Evolutionary conservation across 2,329 filamentous ascomycete genomes (phyloP).

Genomic region (Sarocladium strictum): DNA sequence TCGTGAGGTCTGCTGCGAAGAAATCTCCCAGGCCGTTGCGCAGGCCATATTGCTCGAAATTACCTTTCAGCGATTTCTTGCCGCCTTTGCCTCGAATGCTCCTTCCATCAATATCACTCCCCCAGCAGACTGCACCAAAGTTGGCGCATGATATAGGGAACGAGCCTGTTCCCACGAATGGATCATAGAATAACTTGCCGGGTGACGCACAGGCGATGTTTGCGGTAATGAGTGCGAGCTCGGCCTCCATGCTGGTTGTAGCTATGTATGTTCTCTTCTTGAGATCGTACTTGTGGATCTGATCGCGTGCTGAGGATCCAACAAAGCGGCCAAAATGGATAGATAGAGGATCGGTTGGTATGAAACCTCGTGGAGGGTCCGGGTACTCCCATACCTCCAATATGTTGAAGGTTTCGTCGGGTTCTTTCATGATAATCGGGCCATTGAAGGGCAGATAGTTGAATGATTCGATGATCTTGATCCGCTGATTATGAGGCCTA

Average conservation of each 20-base stretch:
- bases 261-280: slow-evolving; percentile 93
- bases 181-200: slow-evolving; percentile 86
- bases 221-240: slow-evolving; percentile 83
- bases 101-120: slow-evolving; percentile 89
- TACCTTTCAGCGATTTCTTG: slow-evolving; percentile 50
- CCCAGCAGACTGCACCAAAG: slow-evolving; percentile 78
- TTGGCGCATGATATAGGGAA: slow-evolving; percentile 87
- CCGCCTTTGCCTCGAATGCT: slow-evolving; percentile 70
- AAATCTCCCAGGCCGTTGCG: slow-evolving; percentile 62
- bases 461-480: slow-evolving; percentile 77
- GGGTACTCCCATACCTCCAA: slow-evolving; percentile 77
- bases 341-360: not conserved
- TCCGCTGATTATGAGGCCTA: slow-evolving; percentile 55
- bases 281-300: slow-evolving; percentile 71
- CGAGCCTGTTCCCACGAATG: slow-evolving; percentile 91
- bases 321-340: slow-evolving; percentile 71
- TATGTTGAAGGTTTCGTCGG: slow-evolving; percentile 70
- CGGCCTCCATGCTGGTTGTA: slow-evolving; percentile 96
- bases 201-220: slow-evolving; percentile 81
- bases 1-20: slow-evolving; percentile 82
- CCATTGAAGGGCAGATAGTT: slow-evolving; percentile 72
- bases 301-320: slow-evolving; percentile 58
- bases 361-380: slow-evolving; percentile 21
- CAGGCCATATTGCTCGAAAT: slow-evolving; percentile 80
- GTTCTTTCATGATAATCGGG: slow-evolving; percentile 66